Percentiles rank a stretch among this genome's conserved stretches.
phyloP scores from a whole-genome alignment of 139 green algal genomes.

The Closterium sp. region DNA sequence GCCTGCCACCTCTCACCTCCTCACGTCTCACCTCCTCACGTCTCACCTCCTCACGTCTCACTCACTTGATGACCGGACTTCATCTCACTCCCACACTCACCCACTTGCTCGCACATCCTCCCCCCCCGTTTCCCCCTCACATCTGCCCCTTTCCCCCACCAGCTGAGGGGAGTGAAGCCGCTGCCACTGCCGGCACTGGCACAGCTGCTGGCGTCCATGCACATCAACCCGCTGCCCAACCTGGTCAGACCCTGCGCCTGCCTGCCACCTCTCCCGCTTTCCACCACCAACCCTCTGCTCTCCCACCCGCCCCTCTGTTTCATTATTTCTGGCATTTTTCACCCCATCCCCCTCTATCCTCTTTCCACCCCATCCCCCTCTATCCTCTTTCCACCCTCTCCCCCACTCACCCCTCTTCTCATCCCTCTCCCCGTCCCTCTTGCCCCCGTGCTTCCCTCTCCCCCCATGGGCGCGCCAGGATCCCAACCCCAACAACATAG shows the following conservation, averaged over 20 bases:
- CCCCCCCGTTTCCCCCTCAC: too few species aligned
- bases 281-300: background rate
- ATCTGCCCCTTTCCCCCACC: background rate
- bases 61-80: background rate
- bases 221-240: slow-evolving; percentile 19
- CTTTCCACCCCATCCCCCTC: too few species aligned
- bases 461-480: slow-evolving; percentile 25
- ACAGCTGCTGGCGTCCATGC: slow-evolving; percentile 23
- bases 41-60: too few species aligned
- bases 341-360: background rate
- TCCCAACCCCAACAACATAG: slow-evolving; percentile 51
- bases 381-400: background rate
- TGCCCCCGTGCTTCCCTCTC: background rate
- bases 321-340: background rate
- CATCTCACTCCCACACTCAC: background rate
- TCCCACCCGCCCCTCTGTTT: background rate
- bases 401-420: background rate
- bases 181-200: slow-evolving; percentile 21
- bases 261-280: background rate
- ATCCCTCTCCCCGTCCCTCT: background rate
- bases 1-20: too few species aligned
- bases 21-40: too few species aligned
- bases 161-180: slow-evolving; percentile 38
- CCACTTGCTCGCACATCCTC: background rate
- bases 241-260: slow-evolving; percentile 4